Evolutionary conservation across 257 asterid genomes (phyloP).

Genomic region (Scutellaria barbata): DNA sequence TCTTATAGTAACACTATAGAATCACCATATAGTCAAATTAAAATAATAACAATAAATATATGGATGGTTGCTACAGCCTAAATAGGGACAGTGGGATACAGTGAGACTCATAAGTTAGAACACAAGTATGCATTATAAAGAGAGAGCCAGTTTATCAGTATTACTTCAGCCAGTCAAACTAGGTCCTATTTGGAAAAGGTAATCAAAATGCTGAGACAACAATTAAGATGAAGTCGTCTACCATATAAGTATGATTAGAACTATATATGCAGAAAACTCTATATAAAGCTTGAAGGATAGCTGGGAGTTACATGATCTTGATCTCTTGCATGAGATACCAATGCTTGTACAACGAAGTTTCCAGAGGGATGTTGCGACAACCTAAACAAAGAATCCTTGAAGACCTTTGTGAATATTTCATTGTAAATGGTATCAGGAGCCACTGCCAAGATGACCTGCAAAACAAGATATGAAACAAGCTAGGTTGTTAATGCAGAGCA

Average conservation of each 20-base stretch:
- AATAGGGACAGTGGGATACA: neutral
- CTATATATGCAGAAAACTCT: conserved; percentile 15
- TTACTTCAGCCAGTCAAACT: too few species aligned
- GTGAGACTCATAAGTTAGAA: neutral
- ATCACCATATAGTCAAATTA: neutral
- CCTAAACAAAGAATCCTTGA: conserved; percentile 63
- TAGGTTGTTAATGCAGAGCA: conserved; percentile 26
- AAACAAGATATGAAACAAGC: conserved; percentile 22
- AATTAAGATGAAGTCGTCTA: conserved; percentile 1
- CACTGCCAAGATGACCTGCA: conserved; percentile 92
- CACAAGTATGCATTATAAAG: neutral
- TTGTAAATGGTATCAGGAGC: conserved; percentile 73
- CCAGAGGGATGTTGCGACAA: conserved; percentile 80
- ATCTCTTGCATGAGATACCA: conserved; percentile 75
- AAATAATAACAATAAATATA: neutral
- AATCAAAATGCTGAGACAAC: neutral
- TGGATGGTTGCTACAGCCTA: neutral
- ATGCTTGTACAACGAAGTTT: conserved; percentile 90
- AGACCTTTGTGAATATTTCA: conserved; percentile 61
- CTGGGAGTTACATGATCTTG: conserved; percentile 71
- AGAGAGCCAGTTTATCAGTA: neutral
- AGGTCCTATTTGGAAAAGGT: too few species aligned
- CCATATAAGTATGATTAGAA: conserved; percentile 21
- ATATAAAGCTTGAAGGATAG: conserved; percentile 24
- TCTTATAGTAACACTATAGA: neutral